Percentiles rank a stretch among this genome's conserved stretches.
Conservation (phyloP, 257 asterid species). For the Scutellaria barbata region DNA sequence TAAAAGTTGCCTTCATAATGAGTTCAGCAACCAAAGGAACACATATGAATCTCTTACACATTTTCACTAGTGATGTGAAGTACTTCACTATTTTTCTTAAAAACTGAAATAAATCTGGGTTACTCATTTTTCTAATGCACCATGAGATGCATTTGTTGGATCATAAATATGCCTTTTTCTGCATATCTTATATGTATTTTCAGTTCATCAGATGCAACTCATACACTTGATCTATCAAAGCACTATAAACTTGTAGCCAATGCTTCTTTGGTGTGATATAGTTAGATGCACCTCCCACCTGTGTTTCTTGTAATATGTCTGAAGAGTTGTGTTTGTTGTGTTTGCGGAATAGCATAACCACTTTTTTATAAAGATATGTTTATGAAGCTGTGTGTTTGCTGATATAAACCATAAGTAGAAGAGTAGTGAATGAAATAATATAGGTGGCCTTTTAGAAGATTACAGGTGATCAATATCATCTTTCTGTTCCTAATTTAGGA, state of each 20-base stretch:
- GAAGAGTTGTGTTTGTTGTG: too few species aligned
- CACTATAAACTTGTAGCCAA: not conserved
- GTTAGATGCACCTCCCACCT: not conserved
- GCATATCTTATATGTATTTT: not conserved
- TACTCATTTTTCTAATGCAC: not conserved
- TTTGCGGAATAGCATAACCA: too few species aligned
- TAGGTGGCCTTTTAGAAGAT: slow-evolving; percentile 7
- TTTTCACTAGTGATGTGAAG: not conserved
- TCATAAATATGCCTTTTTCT: not conserved
- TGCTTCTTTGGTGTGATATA: not conserved
- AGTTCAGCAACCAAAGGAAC: not conserved
- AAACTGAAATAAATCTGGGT: not conserved
- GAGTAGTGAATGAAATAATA: not conserved
- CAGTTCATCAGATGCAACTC: not conserved
- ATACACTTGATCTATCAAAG: slow-evolving; percentile 1
- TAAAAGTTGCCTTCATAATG: not conserved
- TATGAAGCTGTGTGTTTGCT: not conserved
- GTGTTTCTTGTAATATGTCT: not conserved
- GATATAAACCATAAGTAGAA: slow-evolving; percentile 3
- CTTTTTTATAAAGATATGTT: too few species aligned
- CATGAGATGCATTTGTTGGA: not conserved
- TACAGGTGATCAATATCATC: slow-evolving; percentile 8
- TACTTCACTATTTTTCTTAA: not conserved
- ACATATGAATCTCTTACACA: not conserved
- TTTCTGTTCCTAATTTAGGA: not conserved